phyloP scores from a whole-genome alignment of 495 filamentous ascomycete species.

The Lophiotrema nucula region DNA sequence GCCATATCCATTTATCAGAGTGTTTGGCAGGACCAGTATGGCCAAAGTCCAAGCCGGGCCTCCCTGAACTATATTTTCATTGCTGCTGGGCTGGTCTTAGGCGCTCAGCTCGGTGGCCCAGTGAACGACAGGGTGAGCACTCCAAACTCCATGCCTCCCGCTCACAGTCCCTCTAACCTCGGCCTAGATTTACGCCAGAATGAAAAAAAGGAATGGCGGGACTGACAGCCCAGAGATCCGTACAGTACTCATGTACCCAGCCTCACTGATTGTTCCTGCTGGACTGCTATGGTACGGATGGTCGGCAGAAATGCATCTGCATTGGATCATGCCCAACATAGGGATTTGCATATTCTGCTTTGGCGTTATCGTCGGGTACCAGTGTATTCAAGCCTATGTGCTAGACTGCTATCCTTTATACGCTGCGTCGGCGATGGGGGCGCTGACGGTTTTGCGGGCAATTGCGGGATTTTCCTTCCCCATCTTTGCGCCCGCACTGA shows the following conservation, averaged over 20 bases:
- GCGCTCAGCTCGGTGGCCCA: constrained; percentile 37
- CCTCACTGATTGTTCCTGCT: constrained; percentile 27
- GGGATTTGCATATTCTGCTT: too few species aligned
- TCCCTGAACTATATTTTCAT: constrained; percentile 46
- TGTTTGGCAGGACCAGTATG: constrained; percentile 47
- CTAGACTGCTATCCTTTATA: too few species aligned
- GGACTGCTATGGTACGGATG: constrained; percentile 41
- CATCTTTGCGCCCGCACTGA: too few species aligned
- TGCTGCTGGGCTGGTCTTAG: constrained; percentile 41
- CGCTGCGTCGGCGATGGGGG: too few species aligned
- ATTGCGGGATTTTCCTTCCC: too few species aligned
- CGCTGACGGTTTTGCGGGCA: too few species aligned
- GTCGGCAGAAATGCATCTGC: constrained; percentile 27
- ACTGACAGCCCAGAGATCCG: constrained; percentile 42
- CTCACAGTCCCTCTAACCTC: too few species aligned
- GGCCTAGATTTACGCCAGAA: background rate
- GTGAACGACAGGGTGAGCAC: constrained; percentile 21
- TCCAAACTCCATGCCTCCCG: too few species aligned
- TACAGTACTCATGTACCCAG: constrained; percentile 31
- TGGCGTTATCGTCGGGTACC: too few species aligned
- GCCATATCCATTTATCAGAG: constrained; percentile 40
- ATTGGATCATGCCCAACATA: constrained; percentile 40
- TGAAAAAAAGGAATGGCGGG: background rate
- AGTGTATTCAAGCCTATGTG: too few species aligned
- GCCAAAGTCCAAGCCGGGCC: constrained; percentile 30